phyloP scores from a whole-genome alignment of 352 stramenopile species.

The Elongisporangium prolatum region DNA sequence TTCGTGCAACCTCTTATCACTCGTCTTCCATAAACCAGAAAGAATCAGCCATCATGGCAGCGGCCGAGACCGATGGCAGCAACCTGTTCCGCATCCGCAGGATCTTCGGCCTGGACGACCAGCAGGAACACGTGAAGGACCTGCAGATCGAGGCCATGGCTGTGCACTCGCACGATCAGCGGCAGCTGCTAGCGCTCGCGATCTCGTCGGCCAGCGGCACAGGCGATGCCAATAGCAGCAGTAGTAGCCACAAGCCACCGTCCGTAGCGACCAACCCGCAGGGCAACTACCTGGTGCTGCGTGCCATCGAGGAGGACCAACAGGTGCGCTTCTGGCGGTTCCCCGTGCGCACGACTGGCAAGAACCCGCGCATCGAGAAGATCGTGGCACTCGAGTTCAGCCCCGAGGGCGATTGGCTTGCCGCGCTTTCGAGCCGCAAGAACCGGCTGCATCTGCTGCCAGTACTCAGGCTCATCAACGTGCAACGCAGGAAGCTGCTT shows the following conservation, averaged over 20 bases:
- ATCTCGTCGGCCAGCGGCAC: conserved; percentile 16
- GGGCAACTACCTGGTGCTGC: conserved; percentile 56
- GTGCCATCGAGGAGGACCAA: conserved; percentile 76
- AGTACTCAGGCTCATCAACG: conserved; percentile 51
- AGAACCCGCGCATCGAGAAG: conserved; percentile 55
- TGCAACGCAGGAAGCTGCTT: conserved; percentile 53
- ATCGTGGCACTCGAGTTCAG: conserved; percentile 72
- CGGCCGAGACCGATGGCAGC: conserved; percentile 38
- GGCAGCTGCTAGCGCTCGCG: conserved; percentile 68
- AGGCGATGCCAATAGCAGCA: neutral
- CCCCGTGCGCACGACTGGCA: conserved; percentile 53
- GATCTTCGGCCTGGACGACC: conserved; percentile 34
- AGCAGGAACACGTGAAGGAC: neutral
- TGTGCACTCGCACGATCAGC: conserved; percentile 64
- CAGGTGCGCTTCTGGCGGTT: conserved; percentile 66
- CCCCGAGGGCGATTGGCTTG: conserved; percentile 85
- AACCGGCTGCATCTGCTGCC: conserved; percentile 77
- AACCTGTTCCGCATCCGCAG: conserved; percentile 76
- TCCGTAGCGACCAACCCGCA: conserved; percentile 20
- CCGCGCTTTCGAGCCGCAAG: conserved; percentile 63
- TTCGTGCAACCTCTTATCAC: conserved; percentile 9
- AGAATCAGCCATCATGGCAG: conserved; percentile 11
- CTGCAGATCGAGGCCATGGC: conserved; percentile 54
- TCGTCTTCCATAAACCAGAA: neutral
- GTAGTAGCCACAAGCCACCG: neutral